phyloP scores from a whole-genome alignment of 2,329 filamentous ascomycete genomes.

The Penicillium oxalicum region DNA sequence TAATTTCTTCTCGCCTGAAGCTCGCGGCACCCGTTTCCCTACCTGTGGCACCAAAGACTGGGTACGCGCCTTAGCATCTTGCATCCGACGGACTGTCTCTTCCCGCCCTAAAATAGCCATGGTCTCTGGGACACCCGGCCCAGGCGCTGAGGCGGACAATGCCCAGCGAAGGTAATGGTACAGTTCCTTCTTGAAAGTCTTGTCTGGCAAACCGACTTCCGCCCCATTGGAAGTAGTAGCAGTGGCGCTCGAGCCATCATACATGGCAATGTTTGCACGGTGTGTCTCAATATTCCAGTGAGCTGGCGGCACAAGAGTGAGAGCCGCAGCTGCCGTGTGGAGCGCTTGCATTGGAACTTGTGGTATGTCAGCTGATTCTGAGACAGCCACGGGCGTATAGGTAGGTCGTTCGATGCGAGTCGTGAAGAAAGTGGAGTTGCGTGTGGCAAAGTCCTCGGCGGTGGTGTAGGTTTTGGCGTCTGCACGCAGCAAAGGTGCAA shows the following conservation, averaged over 20 bases:
- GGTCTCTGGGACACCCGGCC: slow-evolving; percentile 48
- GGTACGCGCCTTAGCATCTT: slow-evolving; percentile 35
- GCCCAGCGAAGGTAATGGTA: slow-evolving; percentile 55
- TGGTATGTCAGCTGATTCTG: slow-evolving; percentile 10
- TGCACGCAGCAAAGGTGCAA: slow-evolving; percentile 46
- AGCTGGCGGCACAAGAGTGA: slow-evolving; percentile 37
- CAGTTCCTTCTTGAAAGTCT: slow-evolving; percentile 42
- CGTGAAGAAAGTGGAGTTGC: slow-evolving; percentile 55
- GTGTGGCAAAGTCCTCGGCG: slow-evolving; percentile 49
- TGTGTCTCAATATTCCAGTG: slow-evolving; percentile 40
- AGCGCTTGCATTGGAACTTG: slow-evolving; percentile 33
- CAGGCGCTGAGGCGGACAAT: slow-evolving; percentile 47
- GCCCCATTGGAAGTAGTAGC: slow-evolving; percentile 21
- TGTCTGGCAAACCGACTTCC: slow-evolving; percentile 20
- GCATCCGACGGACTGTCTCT: slow-evolving; percentile 44
- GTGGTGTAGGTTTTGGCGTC: slow-evolving; percentile 56
- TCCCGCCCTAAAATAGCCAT: slow-evolving; percentile 52
- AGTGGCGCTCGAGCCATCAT: slow-evolving; percentile 22
- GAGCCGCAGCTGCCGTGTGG: slow-evolving; percentile 41
- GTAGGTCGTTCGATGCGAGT: slow-evolving; percentile 24
- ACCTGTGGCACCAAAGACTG: slow-evolving; percentile 12
- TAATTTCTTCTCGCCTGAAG: slow-evolving; percentile 9
- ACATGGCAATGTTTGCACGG: slow-evolving; percentile 35
- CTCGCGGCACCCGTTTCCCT: slow-evolving; percentile 17
- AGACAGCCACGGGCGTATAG: slow-evolving; percentile 20